A percentile compares a stretch with the other conserved stretches of the same genome.
These are phyloP conservation scores for Cystofilobasidium bisporidii DNA, from an alignment of 768 basidiomycete species.

Conservation along the genomic window DNA sequence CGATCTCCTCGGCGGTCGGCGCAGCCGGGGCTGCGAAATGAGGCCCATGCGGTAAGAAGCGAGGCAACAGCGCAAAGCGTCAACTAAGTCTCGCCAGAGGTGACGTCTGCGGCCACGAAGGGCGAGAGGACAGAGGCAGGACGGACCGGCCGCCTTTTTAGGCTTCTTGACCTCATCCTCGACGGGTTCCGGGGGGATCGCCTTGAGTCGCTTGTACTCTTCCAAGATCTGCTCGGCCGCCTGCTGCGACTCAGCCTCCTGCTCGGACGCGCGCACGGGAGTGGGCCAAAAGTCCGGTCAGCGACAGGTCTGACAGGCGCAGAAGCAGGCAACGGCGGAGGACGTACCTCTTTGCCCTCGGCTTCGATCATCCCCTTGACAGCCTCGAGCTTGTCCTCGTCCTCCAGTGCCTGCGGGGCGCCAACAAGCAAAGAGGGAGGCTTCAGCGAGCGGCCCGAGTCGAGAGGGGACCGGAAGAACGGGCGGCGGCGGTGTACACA, in stretches of 20 bases:
- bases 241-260: conserved; percentile 6
- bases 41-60: background rate
- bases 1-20: conserved; percentile 5
- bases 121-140: background rate
- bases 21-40: background rate
- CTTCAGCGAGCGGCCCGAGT: too few relatives aligned
- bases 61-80: background rate
- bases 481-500: background rate
- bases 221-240: conserved; percentile 16
- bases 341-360: conserved; percentile 22
- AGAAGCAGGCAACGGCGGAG: background rate
- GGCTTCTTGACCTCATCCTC: conserved; percentile 7
- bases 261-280: background rate
- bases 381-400: conserved; percentile 28
- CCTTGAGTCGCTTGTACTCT: conserved; percentile 12
- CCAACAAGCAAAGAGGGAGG: too few relatives aligned
- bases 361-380: conserved; percentile 23
- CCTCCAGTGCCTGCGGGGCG: conserved; percentile 25
- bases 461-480: too few relatives aligned
- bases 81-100: background rate
- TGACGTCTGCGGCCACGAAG: background rate
- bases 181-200: conserved; percentile 4
- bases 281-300: conserved; percentile 4
- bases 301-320: too few relatives aligned
- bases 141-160: conserved; percentile 14